These are phyloP conservation scores for Hordeum vulgare DNA, from an alignment of 176 grass and related monocot species.

Conservation along the genomic window MorexV3_pseudomolecules_assembly NC_058519.1:464316301-464316800, in stretches of 20 bases:
- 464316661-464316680: background rate
- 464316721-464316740: background rate
- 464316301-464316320: conserved; percentile 58
- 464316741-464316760: background rate
- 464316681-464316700: background rate
- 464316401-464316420: background rate
- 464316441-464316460: background rate
- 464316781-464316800: background rate
- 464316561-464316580: background rate
- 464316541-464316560: background rate
- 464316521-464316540: background rate
- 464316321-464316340: conserved; percentile 13
- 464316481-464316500: background rate
- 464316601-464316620: background rate
- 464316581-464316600: background rate
- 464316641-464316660: background rate
- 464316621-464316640: background rate
- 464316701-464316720: background rate
- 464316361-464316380: conserved; percentile 25
- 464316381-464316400: background rate
- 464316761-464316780: background rate
- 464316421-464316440: background rate
- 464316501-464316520: background rate
- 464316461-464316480: background rate
- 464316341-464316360: conserved; percentile 23